Evolutionary conservation across 306 rosid genomes (phyloP), one percentile per base, ranked within the genome.

Genomic region (Dalbergia cultrata): DNA sequence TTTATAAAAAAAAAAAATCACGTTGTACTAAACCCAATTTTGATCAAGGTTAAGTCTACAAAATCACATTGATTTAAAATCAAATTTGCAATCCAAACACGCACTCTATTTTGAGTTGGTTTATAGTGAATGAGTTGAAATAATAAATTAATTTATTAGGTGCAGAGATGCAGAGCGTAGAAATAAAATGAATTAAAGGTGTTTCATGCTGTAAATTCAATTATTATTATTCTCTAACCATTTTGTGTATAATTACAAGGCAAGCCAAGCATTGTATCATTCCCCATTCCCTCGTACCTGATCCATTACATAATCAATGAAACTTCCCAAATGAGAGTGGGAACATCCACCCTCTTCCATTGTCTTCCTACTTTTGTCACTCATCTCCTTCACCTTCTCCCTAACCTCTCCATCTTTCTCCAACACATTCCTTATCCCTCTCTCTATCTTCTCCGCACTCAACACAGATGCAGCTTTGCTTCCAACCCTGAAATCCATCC

Each of bases 341-440:
- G 90, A 87, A 21, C 73, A 85, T 2, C 90, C 90, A 75, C 88
- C 85, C 3, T 75, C 70, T 21, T 54, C 14, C 45, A 64, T 17
- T 5, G 86, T 62, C 43, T 62, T 76, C 34, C 57, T 59, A 44
- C 85, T 71, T n/a, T 82, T 74, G n/a, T 85, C 76, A 67, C 87
- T 66, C 61, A 77, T 68, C 50, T 79, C 81, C 74, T 80, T 82
- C 33, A 82, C 76, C 31, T 12, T 80, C 33, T 80, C 83, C 66
- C 87, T 77, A 8, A 52, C 7, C 16, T 84, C 87, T 44, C 81
- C 65, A 12, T 87, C 86, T 0, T 33, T 34, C 21, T 81, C 86
- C 81, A 91, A 57, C 72, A 87, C 12, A 9, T 33, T 6, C 64
- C 84, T 80, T 43, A 91, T 69, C 7, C 87, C 91, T 6, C 33